Percentiles rank a stretch among this genome's conserved stretches.
Conservation (phyloP, 1,284 basidiomycete species). For the Violaceomyces palustris region DNA sequence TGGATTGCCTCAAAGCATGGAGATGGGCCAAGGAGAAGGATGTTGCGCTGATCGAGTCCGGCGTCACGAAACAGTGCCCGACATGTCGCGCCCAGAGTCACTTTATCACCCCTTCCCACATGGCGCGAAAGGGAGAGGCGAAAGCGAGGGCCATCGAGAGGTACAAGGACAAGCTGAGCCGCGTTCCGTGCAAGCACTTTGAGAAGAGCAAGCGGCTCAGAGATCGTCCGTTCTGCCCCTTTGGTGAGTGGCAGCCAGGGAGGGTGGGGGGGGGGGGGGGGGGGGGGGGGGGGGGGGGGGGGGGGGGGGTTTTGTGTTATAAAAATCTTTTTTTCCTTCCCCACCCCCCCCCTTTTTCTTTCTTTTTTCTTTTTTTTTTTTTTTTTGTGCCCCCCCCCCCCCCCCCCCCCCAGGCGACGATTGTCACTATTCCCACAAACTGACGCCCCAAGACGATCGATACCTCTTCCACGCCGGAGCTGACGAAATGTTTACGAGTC, state of each 20-base stretch:
- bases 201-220: slow-evolving; percentile 8
- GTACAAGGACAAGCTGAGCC: slow-evolving; percentile 6
- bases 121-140: slow-evolving; percentile 1
- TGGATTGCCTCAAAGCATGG: slow-evolving; percentile 17
- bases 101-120: slow-evolving; percentile 7
- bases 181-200: slow-evolving; percentile 19
- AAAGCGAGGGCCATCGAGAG: slow-evolving; percentile 6
- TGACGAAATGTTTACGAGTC: neutral
- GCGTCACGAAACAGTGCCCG: slow-evolving; percentile 16
- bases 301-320: too few species aligned
- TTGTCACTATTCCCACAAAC: slow-evolving; percentile 16
- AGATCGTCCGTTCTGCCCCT: slow-evolving; percentile 12
- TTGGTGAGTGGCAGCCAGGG: too few species aligned
- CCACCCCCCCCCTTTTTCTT: too few species aligned
- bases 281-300: too few species aligned
- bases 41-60: neutral
- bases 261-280: too few species aligned
- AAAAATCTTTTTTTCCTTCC: too few species aligned
- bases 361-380: too few species aligned
- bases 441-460: neutral
- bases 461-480: neutral
- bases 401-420: too few species aligned
- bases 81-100: slow-evolving; percentile 9
- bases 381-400: too few species aligned
- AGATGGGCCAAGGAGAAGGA: slow-evolving; percentile 6